Evolutionary conservation across 805 yeast species (phyloP), one percentile per base, ranked within the genome.

Genomic region (Starmerella stigmatis): DNA sequence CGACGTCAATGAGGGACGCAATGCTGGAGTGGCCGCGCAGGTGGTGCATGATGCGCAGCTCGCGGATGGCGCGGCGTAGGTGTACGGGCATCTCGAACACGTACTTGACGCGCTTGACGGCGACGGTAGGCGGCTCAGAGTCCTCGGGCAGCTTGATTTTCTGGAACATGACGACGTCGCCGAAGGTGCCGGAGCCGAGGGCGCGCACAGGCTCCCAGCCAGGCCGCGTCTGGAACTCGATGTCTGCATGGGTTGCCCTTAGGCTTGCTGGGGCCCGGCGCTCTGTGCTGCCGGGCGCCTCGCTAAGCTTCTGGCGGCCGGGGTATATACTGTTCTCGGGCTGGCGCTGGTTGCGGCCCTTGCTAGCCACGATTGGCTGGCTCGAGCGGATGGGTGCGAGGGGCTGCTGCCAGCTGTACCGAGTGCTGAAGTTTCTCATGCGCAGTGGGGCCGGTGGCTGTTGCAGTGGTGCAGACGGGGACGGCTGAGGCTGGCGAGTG

Each of bases 11-110:
- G 42, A 88, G 66, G 32, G 74, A 73, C 17, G 86, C 77, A 37
- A 88, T 82, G 61, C 88, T 86, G 52, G 74, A 78, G 63, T 86
- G 96, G 11, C 96, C 96, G 50, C 77, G 76, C 60, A 88, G 82
- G 58, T 76, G 84, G 31, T 74, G 72, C 88, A 88, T 78, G 45
- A 88, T 68, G 57, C 79, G 77, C 52, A 88, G 64, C 62, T 88
- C 97, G 49, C 97, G 68, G 6, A 86, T 70, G 0, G 96, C 95
- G 50, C 96, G 67, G 52, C 78, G 79, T 55, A 85, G 58, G 40
- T 86, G 69, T 4, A 81, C 75, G 38, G 78, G 83, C 52, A 75
- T 75, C 33, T 68, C 67, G 57, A 83, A 81, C 21, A 86, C 82
- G 51, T 74, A 73, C 30, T 78, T 72, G 12, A 88, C 82, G 58